phyloP scores from a whole-genome alignment of 2,329 filamentous ascomycete species.

The Aspergillus fructus region DNA sequence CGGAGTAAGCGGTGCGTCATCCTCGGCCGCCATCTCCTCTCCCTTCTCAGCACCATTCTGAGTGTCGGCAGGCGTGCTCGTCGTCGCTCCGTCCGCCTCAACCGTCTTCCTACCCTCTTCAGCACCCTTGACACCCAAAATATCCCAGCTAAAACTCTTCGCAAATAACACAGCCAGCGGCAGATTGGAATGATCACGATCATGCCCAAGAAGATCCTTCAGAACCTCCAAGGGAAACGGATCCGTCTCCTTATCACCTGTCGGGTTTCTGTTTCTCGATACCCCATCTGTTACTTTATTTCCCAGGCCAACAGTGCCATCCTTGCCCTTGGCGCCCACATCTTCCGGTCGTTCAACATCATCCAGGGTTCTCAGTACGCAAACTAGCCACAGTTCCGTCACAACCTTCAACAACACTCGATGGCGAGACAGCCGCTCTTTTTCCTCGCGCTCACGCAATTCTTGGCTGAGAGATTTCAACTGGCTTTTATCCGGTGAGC shows the following conservation, averaged over 20 bases:
- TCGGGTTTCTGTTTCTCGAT: slow-evolving; percentile 60
- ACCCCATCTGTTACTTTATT: slow-evolving; percentile 54
- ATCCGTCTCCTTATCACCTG: slow-evolving; percentile 69
- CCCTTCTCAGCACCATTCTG: slow-evolving; percentile 49
- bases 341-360: slow-evolving; percentile 66
- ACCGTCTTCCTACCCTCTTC: slow-evolving; percentile 80
- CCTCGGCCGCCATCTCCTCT: slow-evolving; percentile 44
- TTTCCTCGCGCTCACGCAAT: slow-evolving; percentile 90
- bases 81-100: slow-evolving; percentile 72
- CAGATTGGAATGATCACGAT: slow-evolving; percentile 87
- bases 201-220: slow-evolving; percentile 91
- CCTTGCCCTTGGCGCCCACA: slow-evolving; percentile 54
- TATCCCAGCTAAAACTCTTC: slow-evolving; percentile 94
- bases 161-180: slow-evolving; percentile 92
- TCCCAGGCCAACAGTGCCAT: slow-evolving; percentile 41
- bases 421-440: slow-evolving; percentile 84
- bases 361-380: slow-evolving; percentile 77
- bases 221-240: slow-evolving; percentile 97
- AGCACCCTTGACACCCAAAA: slow-evolving; percentile 73
- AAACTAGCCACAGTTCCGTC: slow-evolving; percentile 94
- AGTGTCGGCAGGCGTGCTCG: slow-evolving; percentile 46
- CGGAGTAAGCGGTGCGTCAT: slow-evolving; percentile 73
- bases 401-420: slow-evolving; percentile 83
- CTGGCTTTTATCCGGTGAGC: slow-evolving; percentile 80
- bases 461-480: slow-evolving; percentile 78